Conservation (phyloP, 352 stramenopile genomes). For the Phytopythium litorale region DNA sequence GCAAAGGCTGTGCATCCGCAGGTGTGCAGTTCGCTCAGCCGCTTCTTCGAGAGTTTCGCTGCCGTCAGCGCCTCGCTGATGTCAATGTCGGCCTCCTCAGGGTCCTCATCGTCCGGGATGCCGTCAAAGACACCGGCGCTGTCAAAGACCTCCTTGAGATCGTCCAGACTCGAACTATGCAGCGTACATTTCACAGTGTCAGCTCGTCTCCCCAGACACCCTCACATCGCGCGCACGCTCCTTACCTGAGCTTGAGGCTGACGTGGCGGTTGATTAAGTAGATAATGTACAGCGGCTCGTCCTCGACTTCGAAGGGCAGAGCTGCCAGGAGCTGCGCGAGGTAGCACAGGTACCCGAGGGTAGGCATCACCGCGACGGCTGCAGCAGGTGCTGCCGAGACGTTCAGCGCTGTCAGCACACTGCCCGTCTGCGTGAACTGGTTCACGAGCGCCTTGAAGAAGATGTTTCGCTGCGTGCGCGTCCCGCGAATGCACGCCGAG, state of each 20-base stretch:
- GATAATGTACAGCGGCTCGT: constrained; percentile 85
- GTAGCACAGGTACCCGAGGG: constrained; percentile 75
- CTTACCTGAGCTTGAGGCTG: constrained; percentile 78
- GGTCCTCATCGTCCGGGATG: constrained; percentile 43
- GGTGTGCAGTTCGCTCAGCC: constrained; percentile 12
- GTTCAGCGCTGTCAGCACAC: constrained; percentile 24
- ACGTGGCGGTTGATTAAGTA: constrained; percentile 83
- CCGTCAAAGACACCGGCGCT: constrained; percentile 27
- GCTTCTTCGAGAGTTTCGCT: constrained; percentile 3
- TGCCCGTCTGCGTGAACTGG: constrained; percentile 62
- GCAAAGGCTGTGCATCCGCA: constrained; percentile 41
- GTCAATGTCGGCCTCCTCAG: constrained; percentile 37
- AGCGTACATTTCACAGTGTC: not conserved
- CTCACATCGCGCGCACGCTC: not conserved
- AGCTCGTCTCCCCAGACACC: not conserved
- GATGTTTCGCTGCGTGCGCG: constrained; percentile 37
- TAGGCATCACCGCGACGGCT: constrained; percentile 6
- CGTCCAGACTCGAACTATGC: constrained; percentile 47
- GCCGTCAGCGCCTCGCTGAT: constrained; percentile 27
- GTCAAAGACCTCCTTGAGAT: constrained; percentile 47
- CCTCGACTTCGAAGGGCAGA: constrained; percentile 76
- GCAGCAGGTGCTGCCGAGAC: not conserved
- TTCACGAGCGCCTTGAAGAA: constrained; percentile 70
- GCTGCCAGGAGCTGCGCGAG: constrained; percentile 59
- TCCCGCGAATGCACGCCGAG: constrained; percentile 46